Evolutionary conservation across 352 stramenopile genomes (phyloP).

Genomic region (Heterotrichella gracilis): DNA sequence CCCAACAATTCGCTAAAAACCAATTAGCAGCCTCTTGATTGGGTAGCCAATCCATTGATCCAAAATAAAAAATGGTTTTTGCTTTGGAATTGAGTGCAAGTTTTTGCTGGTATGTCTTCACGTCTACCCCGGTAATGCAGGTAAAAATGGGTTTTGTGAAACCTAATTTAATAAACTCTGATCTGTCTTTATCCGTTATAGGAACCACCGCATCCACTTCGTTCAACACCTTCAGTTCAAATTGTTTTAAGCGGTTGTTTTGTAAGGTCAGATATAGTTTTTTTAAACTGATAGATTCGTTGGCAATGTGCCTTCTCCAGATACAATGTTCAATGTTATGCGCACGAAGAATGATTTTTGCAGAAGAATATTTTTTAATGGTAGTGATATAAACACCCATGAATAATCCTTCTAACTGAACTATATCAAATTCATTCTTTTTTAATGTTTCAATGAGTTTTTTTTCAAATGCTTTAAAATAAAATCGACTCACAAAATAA

Average conservation of each 20-base stretch:
- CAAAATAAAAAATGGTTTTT: conserved; percentile 10
- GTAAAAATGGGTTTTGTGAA: neutral
- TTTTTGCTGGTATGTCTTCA: neutral
- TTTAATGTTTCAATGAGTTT: neutral
- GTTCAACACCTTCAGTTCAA: neutral
- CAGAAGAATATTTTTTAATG: neutral
- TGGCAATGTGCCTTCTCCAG: neutral
- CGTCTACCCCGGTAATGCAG: neutral
- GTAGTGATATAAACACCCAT: neutral
- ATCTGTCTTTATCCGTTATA: neutral
- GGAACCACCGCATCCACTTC: neutral
- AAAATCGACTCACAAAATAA: neutral
- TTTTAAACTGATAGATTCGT: neutral
- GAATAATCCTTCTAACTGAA: neutral
- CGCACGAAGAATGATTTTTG: neutral
- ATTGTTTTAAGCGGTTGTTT: neutral
- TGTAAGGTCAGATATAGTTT: neutral
- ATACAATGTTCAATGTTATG: conserved; percentile 4
- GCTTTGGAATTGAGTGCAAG: neutral
- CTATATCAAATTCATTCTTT: neutral
- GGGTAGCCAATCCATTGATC: neutral
- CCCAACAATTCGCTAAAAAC: neutral
- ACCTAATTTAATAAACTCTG: neutral
- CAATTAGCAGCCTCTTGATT: neutral
- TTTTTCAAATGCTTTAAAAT: neutral